A percentile compares a stretch with the other conserved stretches of the same genome.
Evolutionary conservation across 305 asterid species (phyloP).

Genomic region (Rubia peregrina): DNA sequence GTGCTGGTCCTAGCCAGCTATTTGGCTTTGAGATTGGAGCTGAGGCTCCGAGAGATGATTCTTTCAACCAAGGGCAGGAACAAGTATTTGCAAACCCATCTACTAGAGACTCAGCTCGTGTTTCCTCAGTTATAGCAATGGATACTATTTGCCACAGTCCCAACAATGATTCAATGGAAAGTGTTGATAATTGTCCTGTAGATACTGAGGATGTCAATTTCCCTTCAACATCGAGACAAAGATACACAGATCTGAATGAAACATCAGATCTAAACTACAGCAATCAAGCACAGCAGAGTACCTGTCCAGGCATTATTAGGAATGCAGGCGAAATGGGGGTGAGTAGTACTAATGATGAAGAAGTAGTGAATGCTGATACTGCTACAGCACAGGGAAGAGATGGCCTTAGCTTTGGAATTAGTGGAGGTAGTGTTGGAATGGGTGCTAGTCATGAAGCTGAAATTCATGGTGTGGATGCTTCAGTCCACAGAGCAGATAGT

Average conservation of each 20-base stretch:
- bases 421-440: conserved; percentile 99
- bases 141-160: conserved; percentile 65
- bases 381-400: conserved; percentile 72
- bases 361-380: conserved; percentile 89
- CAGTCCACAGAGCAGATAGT: conserved; percentile 75
- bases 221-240: conserved; percentile 67
- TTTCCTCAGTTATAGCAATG: conserved; percentile 95
- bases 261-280: conserved; percentile 90
- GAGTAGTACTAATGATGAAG: conserved; percentile 97
- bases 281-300: conserved; percentile 91
- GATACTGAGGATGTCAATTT: conserved; percentile 65
- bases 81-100: conserved; percentile 49
- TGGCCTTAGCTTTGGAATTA: conserved; percentile 83
- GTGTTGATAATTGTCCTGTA: conserved; percentile 89
- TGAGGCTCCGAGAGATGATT: conserved; percentile 48
- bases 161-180: conserved; percentile 90
- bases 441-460: conserved; percentile 99
- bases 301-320: conserved; percentile 67
- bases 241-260: conserved; percentile 60
- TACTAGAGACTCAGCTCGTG: conserved; percentile 71
- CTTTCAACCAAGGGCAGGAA: conserved; percentile 48
- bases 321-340: conserved; percentile 85
- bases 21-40: conserved; percentile 55
- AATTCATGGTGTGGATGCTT: conserved; percentile 78
- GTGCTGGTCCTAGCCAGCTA: conserved; percentile 90